phyloP scores from a whole-genome alignment of 208 protist genomes.

The Crithidia fasciculata region DNA sequence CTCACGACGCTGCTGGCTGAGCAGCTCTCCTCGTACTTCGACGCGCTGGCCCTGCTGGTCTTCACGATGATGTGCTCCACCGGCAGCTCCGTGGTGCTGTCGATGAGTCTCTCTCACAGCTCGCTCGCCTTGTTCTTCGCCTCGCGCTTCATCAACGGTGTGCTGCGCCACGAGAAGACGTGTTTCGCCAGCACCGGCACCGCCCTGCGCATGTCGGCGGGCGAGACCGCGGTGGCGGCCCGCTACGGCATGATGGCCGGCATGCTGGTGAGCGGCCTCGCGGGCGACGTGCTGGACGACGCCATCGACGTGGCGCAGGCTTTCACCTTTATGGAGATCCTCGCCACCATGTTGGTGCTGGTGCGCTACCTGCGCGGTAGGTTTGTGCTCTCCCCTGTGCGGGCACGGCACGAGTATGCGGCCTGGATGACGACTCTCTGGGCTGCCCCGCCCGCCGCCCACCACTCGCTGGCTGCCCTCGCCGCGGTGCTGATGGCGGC shows the following conservation, averaged over 20 bases:
- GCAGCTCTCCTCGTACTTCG: conserved; percentile 37
- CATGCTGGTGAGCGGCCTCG: conserved; percentile 35
- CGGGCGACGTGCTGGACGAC: conserved; percentile 31
- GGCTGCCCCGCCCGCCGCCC: not conserved
- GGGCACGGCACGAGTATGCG: conserved; percentile 19
- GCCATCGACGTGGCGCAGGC: conserved; percentile 26
- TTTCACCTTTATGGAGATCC: conserved; percentile 29
- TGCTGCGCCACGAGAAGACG: conserved; percentile 64
- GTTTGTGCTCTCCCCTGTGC: not conserved
- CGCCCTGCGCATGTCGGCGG: conserved; percentile 13
- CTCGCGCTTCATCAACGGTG: conserved; percentile 57
- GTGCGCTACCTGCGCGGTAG: conserved; percentile 13
- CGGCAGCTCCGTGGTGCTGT: conserved; percentile 26
- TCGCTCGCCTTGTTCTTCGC: conserved; percentile 56
- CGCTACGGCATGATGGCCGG: conserved; percentile 40
- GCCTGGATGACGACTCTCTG: conserved; percentile 22
- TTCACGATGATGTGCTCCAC: conserved; percentile 49
- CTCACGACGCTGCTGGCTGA: conserved; percentile 49
- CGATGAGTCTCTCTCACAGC: conserved; percentile 36
- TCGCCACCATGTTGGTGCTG: conserved; percentile 25
- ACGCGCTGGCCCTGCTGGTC: conserved; percentile 34
- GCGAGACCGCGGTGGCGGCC: not conserved
- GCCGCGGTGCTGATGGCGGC: conserved; percentile 31
- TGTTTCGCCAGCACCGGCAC: conserved; percentile 28
- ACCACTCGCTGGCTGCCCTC: conserved; percentile 10